A percentile compares a stretch with the other conserved stretches of the same genome.
phyloP scores from a whole-genome alignment of 2,329 filamentous ascomycete species.

The Lecanoromycetidae sp. region DNA sequence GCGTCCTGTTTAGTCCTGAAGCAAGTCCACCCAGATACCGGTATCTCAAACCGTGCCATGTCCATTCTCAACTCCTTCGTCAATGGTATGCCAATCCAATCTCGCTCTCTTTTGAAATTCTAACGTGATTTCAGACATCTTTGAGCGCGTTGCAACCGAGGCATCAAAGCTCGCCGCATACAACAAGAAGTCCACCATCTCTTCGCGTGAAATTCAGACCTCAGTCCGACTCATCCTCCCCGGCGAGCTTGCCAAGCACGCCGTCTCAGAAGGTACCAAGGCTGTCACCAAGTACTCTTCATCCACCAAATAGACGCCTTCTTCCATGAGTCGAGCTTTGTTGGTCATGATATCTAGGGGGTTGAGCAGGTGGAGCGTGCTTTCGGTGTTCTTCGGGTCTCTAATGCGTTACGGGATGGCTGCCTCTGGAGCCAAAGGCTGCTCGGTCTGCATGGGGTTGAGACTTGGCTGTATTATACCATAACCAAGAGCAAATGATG shows the following conservation, averaged over 20 bases:
- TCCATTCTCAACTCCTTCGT: conserved; percentile 99
- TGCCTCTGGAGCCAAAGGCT: conserved; percentile 29
- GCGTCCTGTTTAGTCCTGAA: conserved; percentile 65
- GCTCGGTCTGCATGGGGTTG: conserved; percentile 31
- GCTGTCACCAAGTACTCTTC: conserved; percentile 99
- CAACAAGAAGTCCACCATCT: conserved; percentile 99
- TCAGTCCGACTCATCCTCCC: conserved; percentile 96
- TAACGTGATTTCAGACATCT: conserved; percentile 61
- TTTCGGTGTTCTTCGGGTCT: conserved; percentile 35
- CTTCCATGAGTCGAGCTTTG: conserved; percentile 31
- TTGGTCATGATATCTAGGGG: conserved; percentile 33
- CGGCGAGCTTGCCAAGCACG: conserved; percentile 98
- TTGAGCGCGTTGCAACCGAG: conserved; percentile 97
- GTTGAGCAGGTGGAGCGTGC: conserved; percentile 30
- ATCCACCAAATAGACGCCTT: conserved; percentile 78
- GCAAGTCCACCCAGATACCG: conserved; percentile 99
- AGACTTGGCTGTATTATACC: conserved; percentile 36
- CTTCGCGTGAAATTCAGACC: conserved; percentile 97
- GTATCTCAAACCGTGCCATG: conserved; percentile 99
- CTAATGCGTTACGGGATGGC: conserved; percentile 39
- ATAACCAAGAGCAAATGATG: conserved; percentile 27
- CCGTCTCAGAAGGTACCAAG: conserved; percentile 98
- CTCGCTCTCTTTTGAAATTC: not conserved
- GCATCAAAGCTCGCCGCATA: conserved; percentile 98
- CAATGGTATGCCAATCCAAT: conserved; percentile 57